These are phyloP conservation scores for Mortierella sp. DNA, from an alignment of 371 early-diverging fungal genomes.

Conservation along the genomic window DNA sequence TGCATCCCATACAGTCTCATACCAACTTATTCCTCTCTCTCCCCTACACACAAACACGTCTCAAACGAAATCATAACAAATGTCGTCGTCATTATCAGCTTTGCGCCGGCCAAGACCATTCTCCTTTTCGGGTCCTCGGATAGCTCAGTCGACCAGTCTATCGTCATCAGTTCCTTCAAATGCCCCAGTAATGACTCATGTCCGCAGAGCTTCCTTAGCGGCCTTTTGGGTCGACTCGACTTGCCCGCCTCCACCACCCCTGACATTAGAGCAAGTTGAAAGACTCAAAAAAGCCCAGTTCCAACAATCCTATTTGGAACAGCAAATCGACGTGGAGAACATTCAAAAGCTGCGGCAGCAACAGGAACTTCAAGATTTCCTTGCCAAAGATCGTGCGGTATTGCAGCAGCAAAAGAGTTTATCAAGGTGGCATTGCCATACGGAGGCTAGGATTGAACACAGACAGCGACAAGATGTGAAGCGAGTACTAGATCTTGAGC, in stretches of 20 bases:
- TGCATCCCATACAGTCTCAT: neutral
- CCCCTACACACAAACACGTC: neutral
- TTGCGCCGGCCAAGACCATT: constrained; percentile 34
- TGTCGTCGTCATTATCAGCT: constrained; percentile 35
- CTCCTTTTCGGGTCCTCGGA: constrained; percentile 12
- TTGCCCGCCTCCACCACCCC: constrained; percentile 24
- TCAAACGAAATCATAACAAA: neutral
- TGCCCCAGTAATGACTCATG: neutral
- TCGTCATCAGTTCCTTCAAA: neutral
- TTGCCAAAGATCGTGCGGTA: constrained; percentile 12
- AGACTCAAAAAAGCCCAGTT: constrained; percentile 1
- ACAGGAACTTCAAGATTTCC: constrained; percentile 12
- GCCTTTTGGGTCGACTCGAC: constrained; percentile 13
- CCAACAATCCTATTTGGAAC: constrained; percentile 8
- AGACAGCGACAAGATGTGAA: constrained; percentile 7
- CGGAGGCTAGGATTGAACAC: constrained; percentile 6
- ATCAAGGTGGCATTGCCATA: constrained; percentile 1
- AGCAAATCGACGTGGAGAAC: constrained; percentile 14
- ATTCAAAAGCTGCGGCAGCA: constrained; percentile 23
- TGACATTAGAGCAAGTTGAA: constrained; percentile 23
- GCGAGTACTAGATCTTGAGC: constrained; percentile 2
- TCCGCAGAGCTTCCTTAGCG: constrained; percentile 30
- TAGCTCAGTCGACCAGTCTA: neutral
- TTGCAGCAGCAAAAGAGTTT: constrained; percentile 2
- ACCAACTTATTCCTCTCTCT: neutral